phyloP scores from a whole-genome alignment of 2,329 filamentous ascomycete genomes.

The Sporothrix humicola region DNA sequence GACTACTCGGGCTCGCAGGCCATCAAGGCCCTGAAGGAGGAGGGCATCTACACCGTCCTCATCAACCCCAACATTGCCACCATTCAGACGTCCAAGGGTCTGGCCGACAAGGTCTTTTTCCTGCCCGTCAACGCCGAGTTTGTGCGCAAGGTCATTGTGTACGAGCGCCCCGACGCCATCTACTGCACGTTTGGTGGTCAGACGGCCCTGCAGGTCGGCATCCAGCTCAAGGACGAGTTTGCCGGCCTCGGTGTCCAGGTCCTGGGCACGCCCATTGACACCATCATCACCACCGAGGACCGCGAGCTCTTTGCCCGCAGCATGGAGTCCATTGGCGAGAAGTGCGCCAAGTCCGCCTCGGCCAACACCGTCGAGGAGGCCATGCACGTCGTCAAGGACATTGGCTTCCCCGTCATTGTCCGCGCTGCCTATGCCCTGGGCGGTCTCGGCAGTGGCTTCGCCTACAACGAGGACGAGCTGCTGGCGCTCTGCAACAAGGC shows the following conservation, averaged over 20 bases:
- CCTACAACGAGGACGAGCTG: constrained; percentile 82
- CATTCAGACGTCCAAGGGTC: constrained; percentile 95
- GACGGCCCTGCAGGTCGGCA: constrained; percentile 94
- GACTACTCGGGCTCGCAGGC: constrained; percentile 98
- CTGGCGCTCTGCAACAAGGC: constrained; percentile 91
- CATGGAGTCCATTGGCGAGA: constrained; percentile 98
- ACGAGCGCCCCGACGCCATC: constrained; percentile 93
- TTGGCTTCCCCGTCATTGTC: constrained; percentile 96
- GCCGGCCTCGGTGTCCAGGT: constrained; percentile 90
- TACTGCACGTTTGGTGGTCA: constrained; percentile 98
- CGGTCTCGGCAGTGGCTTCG: constrained; percentile 93
- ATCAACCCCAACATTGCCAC: constrained; percentile 99
- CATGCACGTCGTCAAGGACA: constrained; percentile 82
- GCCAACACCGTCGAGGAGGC: constrained; percentile 89
- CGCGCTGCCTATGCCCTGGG: constrained; percentile 95
- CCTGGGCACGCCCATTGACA: constrained; percentile 93
- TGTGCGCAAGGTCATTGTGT: constrained; percentile 94
- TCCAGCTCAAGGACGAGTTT: constrained; percentile 97
- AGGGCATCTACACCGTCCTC: constrained; percentile 95
- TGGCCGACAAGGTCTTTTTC: constrained; percentile 99
- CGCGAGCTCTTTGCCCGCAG: constrained; percentile 95
- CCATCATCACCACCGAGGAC: constrained; percentile 98
- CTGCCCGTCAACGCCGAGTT: constrained; percentile 96
- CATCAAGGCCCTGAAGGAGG: constrained; percentile 97
- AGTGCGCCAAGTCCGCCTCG: constrained; percentile 96